phyloP scores from a whole-genome alignment of 2,329 filamentous ascomycete genomes.

The Alternaria viburni region DNA sequence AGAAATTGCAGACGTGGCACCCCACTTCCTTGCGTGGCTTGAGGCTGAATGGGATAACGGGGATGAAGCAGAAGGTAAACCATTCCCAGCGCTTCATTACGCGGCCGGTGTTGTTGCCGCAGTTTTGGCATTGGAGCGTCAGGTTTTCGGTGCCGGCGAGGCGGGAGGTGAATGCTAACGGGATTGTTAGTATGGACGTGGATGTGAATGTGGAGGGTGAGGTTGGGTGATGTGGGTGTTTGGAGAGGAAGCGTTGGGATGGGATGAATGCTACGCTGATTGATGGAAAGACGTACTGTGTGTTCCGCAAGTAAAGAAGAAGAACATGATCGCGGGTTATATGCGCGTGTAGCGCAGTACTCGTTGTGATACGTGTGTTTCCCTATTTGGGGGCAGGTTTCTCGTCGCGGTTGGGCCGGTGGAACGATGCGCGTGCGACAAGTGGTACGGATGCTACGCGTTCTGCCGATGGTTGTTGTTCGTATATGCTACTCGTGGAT shows the following conservation, averaged over 20 bases:
- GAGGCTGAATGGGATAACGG: slow-evolving; percentile 72
- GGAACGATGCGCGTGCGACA: neutral
- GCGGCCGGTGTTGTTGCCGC: slow-evolving; percentile 55
- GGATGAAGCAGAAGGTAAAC: slow-evolving; percentile 83
- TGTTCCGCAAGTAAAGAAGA: slow-evolving; percentile 59
- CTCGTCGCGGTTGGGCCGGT: neutral
- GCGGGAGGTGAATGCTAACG: slow-evolving; percentile 53
- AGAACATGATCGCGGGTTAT: slow-evolving; percentile 46
- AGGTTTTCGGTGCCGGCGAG: slow-evolving; percentile 58
- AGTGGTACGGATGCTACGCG: neutral
- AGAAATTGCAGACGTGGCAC: slow-evolving; percentile 79
- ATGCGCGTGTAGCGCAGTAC: slow-evolving; percentile 1
- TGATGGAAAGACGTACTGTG: slow-evolving; percentile 48
- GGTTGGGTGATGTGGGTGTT: too few species aligned
- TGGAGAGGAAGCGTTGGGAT: too few species aligned
- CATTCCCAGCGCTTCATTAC: slow-evolving; percentile 53
- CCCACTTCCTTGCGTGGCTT: slow-evolving; percentile 66
- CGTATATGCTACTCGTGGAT: neutral
- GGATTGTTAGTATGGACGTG: too few species aligned
- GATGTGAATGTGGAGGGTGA: too few species aligned
- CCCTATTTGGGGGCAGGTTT: neutral
- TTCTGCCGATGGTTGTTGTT: neutral
- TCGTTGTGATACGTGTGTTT: neutral
- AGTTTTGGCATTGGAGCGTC: slow-evolving; percentile 60
- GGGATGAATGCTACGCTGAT: too few species aligned